Percentiles rank a stretch among this genome's conserved stretches.
These are phyloP conservation scores for Nemania sp. DNA, from an alignment of 2,329 filamentous ascomycete genomes.

Conservation along the genomic window DNA sequence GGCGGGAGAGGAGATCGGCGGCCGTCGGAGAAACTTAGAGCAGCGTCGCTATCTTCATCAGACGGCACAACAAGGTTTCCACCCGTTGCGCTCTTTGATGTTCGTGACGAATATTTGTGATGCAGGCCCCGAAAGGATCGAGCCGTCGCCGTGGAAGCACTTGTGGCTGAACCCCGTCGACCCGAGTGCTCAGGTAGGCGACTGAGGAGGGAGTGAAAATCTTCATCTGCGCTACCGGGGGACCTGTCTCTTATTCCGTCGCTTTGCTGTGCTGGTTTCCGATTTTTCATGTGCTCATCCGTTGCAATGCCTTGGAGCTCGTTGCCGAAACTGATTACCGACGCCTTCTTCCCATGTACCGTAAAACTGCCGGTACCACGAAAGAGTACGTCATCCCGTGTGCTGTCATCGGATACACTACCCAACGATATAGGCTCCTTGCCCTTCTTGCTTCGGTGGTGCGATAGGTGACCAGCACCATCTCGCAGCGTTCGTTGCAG, in stretches of 20 bases:
- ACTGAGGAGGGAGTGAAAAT: slow-evolving; percentile 58
- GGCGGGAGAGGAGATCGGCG: slow-evolving; percentile 59
- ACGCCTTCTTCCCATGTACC: slow-evolving; percentile 96
- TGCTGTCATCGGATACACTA: slow-evolving; percentile 53
- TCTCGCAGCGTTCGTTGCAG: slow-evolving; percentile 90
- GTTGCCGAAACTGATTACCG: slow-evolving; percentile 93
- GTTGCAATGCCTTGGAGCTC: slow-evolving; percentile 80
- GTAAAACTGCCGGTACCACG: slow-evolving; percentile 89
- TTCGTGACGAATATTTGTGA: slow-evolving; percentile 61
- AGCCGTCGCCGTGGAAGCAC: slow-evolving; percentile 68
- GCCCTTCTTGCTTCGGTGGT: slow-evolving; percentile 75
- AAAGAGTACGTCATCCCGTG: slow-evolving; percentile 69
- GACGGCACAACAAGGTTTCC: slow-evolving; percentile 54
- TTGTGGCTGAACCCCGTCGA: slow-evolving; percentile 65
- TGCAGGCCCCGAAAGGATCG: slow-evolving; percentile 67
- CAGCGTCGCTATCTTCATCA: slow-evolving; percentile 64
- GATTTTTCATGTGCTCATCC: slow-evolving; percentile 71
- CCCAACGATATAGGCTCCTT: slow-evolving; percentile 71
- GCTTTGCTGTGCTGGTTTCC: slow-evolving; percentile 55
- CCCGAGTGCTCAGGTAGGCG: slow-evolving; percentile 50
- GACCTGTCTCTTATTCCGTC: slow-evolving; percentile 44
- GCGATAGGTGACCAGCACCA: slow-evolving; percentile 66
- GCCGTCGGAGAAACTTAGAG: slow-evolving; percentile 64
- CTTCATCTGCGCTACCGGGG: slow-evolving; percentile 49
- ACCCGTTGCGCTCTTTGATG: slow-evolving; percentile 47